Evolutionary conservation across 306 rosid species (phyloP).

Genomic region (Dryas drummondii): DNA sequence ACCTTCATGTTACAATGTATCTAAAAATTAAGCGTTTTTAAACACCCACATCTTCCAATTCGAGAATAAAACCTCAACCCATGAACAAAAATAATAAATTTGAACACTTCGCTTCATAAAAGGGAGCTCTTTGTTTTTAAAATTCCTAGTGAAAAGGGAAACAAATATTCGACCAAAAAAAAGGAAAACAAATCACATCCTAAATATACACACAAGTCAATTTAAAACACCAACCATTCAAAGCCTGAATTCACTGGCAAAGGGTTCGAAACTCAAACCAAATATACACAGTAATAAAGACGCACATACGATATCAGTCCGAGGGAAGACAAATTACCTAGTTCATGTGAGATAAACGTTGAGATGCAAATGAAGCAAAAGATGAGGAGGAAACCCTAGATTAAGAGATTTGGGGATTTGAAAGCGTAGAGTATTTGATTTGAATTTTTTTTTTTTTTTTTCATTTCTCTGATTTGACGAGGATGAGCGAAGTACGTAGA

Average conservation of each 20-base stretch:
- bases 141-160: not conserved
- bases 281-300: not conserved
- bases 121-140: not conserved
- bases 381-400: constrained; percentile 8
- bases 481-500: not conserved
- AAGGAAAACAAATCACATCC: not conserved
- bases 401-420: not conserved
- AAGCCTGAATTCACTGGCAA: not conserved
- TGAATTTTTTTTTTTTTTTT: not conserved
- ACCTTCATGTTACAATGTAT: not conserved
- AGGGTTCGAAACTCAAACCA: not conserved
- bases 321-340: constrained; percentile 1
- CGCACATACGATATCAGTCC: not conserved
- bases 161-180: not conserved
- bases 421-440: not conserved
- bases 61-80: not conserved
- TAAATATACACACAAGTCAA: not conserved
- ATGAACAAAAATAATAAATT: not conserved
- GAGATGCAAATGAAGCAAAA: constrained; percentile 13
- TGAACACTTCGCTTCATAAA: not conserved
- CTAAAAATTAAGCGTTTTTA: not conserved
- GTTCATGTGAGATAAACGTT: not conserved
- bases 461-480: not conserved
- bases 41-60: not conserved
- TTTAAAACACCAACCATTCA: not conserved